phyloP scores from a whole-genome alignment of 345 rosid genomes.

The Acer yangbiense region DNA sequence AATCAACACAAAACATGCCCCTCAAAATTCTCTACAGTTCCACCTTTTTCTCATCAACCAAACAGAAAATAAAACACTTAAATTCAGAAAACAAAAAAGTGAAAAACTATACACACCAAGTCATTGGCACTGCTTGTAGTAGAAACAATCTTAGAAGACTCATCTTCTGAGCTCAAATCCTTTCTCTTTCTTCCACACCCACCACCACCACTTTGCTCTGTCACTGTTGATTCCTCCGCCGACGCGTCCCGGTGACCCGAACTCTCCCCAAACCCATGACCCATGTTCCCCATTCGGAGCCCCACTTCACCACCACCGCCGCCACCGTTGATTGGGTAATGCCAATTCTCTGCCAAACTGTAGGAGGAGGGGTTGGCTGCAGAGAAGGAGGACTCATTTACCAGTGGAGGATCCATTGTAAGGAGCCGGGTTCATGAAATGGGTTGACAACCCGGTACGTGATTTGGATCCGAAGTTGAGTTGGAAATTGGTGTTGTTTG shows the following conservation, averaged over 20 bases:
- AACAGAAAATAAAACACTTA: neutral
- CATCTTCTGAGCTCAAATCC: slow-evolving; percentile 77
- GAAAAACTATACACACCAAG: slow-evolving; percentile 51
- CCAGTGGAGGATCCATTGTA: slow-evolving; percentile 82
- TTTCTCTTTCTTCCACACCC: slow-evolving; percentile 62
- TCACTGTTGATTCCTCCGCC: slow-evolving; percentile 75
- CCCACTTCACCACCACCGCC: slow-evolving; percentile 48
- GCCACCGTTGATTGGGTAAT: slow-evolving; percentile 52
- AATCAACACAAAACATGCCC: neutral
- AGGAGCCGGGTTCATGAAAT: slow-evolving; percentile 16
- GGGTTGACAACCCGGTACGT: slow-evolving; percentile 22
- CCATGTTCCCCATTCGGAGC: slow-evolving; percentile 56
- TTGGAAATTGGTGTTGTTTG: neutral
- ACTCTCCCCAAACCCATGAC: slow-evolving; percentile 43
- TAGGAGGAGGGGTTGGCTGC: slow-evolving; percentile 82
- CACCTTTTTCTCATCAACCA: slow-evolving; percentile 6
- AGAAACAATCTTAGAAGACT: slow-evolving; percentile 72
- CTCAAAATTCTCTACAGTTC: neutral
- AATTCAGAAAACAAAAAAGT: neutral
- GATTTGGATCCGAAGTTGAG: slow-evolving; percentile 40
- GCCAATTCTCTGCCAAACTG: slow-evolving; percentile 92
- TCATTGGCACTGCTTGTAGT: slow-evolving; percentile 74
- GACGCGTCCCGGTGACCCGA: slow-evolving; percentile 58
- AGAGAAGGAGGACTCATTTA: slow-evolving; percentile 77
- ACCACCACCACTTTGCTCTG: slow-evolving; percentile 69